Evolutionary conservation across 2,329 filamentous ascomycete species (phyloP).

Genomic region (Alternaria triticimaculans): DNA sequence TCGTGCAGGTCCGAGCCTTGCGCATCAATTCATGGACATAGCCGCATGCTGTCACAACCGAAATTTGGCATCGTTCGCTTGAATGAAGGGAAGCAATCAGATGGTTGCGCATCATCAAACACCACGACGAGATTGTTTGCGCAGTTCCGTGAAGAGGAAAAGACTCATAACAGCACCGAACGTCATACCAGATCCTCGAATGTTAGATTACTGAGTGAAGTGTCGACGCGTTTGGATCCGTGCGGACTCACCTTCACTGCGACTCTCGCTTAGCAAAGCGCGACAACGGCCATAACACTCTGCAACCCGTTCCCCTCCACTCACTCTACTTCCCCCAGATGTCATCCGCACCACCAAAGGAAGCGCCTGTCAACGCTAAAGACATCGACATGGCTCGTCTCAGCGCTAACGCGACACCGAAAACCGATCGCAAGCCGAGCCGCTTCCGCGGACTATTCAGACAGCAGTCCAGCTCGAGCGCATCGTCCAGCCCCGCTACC

Average conservation of each 20-base stretch:
- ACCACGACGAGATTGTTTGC: background rate
- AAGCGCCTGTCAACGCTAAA: too few species aligned
- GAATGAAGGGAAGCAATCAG: background rate
- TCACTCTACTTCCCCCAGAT: background rate
- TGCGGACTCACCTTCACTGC: background rate
- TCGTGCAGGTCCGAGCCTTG: too few species aligned
- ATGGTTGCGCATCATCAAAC: background rate
- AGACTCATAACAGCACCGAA: background rate
- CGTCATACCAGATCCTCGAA: background rate
- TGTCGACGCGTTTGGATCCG: background rate
- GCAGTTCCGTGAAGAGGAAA: fast-evolving
- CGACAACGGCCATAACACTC: background rate
- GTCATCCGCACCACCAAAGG: background rate
- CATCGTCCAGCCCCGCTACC: background rate
- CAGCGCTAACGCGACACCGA: slow-evolving; percentile 9
- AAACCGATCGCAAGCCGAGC: slow-evolving; percentile 7
- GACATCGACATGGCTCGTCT: slow-evolving; percentile 14
- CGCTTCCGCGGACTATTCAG: slow-evolving; percentile 20
- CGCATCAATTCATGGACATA: background rate
- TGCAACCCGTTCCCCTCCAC: background rate
- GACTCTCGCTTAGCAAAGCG: background rate
- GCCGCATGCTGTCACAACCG: fast-evolving
- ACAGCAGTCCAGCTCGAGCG: background rate
- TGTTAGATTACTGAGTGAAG: fast-evolving
- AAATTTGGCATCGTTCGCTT: background rate